Evolutionary conservation across 1,284 basidiomycete species (phyloP), one percentile per base, ranked within the genome.

Genomic region (Cryptococcus maquisensis): DNA sequence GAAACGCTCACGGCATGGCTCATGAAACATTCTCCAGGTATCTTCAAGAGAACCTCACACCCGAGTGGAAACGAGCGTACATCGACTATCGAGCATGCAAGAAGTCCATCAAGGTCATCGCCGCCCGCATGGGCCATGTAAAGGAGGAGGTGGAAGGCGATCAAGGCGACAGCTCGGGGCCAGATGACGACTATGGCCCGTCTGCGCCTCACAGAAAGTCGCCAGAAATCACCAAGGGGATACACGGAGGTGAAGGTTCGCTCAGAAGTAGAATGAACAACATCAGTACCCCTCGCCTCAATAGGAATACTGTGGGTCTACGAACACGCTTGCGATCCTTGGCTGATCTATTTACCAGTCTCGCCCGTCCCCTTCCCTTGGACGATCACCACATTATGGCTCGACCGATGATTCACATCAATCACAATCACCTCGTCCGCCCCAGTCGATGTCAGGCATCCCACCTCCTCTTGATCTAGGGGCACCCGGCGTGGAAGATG

Each of bases 11-110:
- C 44, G 10, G 23, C 18, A 26, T 15, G 9, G 35, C 47, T 28
- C 21, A 48, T 15, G 18, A 21, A 23, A 35, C 4, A n/a, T 20
- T 20, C 36, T 26, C 12, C 24, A 75, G 72, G 57, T 75, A 76
- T 57, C 67, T 77, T 13, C 62, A 57, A 18, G 74, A 76, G 38
- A 76, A 76, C 46, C 64, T 68, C 45, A 77, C 74, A 6, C 73
- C 74, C 4, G 75, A 77, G 54, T 77, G 75, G 75, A 73, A 73
- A 55, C 63, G 75, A 23, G 74, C 74, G 10, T 78, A 77, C 56
- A 76, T 78, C 59, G 73, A 77, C 58, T 77, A 77, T 59, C 68
- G 71, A 43, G 67, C 63, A 38, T 69, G 71, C 48, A 78, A 77
- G 63, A 77, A 78, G 59, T 60, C 62, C 18, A 75, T 78, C 66